phyloP scores from a whole-genome alignment of 805 yeast genomes.

The Spathaspora girioi region DNA sequence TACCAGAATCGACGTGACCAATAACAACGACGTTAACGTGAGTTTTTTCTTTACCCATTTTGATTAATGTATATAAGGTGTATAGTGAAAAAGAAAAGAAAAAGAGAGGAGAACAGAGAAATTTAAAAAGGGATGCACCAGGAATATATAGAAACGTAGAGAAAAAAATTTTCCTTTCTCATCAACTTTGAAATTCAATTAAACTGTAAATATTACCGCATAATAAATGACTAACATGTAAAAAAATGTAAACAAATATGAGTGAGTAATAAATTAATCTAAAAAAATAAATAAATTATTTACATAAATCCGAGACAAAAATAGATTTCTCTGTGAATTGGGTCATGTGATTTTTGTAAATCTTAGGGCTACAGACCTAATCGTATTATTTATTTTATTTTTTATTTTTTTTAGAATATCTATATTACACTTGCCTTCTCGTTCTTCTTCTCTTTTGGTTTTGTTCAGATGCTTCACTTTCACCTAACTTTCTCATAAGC shows the following conservation, averaged over 20 bases:
- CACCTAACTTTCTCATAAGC: conserved; percentile 15
- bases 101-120: conserved; percentile 1
- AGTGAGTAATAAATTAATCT: neutral
- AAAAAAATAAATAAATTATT: neutral
- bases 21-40: conserved; percentile 99
- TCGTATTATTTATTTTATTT: neutral
- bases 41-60: too few species aligned
- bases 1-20: conserved; percentile 99
- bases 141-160: neutral
- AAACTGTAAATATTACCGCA: neutral
- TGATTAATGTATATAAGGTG: conserved; percentile 1
- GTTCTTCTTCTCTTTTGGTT: neutral
- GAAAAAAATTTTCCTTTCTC: neutral
- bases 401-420: neutral
- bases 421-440: neutral
- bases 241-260: neutral
- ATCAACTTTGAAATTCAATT: neutral
- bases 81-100: conserved; percentile 3
- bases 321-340: neutral
- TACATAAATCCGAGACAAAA: neutral
- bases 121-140: neutral
- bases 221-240: neutral
- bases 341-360: neutral
- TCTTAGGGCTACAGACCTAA: conserved; percentile 2
- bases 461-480: neutral